Percentiles rank a stretch among this genome's conserved stretches.
phyloP scores from a whole-genome alignment of 257 asterid genomes.

The Primulina huaijiensis region DNA sequence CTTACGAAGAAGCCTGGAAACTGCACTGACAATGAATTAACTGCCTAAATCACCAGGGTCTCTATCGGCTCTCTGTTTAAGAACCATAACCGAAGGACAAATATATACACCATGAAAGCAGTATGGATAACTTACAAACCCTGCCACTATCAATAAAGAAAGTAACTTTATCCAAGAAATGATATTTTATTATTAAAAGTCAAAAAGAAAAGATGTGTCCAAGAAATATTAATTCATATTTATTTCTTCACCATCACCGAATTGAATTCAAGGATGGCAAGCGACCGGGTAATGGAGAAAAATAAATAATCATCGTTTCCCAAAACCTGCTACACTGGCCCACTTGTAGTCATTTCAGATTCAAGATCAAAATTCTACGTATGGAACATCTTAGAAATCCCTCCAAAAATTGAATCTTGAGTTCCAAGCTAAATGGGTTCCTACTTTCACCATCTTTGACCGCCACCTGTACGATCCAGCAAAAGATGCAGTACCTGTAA shows the following conservation, averaged over 20 bases:
- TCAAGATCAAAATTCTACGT: conserved; percentile 19
- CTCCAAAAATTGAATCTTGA: conserved; percentile 33
- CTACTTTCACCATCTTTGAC: conserved; percentile 17
- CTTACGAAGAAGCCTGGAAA: conserved; percentile 26
- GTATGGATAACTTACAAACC: conserved; percentile 16
- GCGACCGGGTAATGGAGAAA: conserved; percentile 21
- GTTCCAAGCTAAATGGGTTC: conserved; percentile 3
- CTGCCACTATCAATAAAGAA: conserved; percentile 43
- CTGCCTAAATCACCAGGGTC: conserved; percentile 34
- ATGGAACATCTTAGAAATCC: conserved; percentile 24
- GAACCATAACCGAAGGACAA: neutral
- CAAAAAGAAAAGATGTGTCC: conserved; percentile 17
- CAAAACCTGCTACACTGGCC: conserved; percentile 37
- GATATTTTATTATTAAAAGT: conserved; percentile 7
- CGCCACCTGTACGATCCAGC: neutral
- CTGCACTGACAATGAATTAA: conserved; percentile 25
- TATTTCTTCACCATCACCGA: conserved; percentile 19
- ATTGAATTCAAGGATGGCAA: conserved; percentile 26
- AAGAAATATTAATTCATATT: neutral
- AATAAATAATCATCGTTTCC: conserved; percentile 27
- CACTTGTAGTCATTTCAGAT: conserved; percentile 35
- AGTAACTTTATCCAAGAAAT: conserved; percentile 29
- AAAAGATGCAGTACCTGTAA: conserved; percentile 17
- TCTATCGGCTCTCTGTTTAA: conserved; percentile 23
- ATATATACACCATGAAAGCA: conserved; percentile 1